A percentile compares a stretch with the other conserved stretches of the same genome.
These are phyloP conservation scores for Leishmania tropica DNA, from an alignment of 208 protist species.

Conservation along the genomic window DNA sequence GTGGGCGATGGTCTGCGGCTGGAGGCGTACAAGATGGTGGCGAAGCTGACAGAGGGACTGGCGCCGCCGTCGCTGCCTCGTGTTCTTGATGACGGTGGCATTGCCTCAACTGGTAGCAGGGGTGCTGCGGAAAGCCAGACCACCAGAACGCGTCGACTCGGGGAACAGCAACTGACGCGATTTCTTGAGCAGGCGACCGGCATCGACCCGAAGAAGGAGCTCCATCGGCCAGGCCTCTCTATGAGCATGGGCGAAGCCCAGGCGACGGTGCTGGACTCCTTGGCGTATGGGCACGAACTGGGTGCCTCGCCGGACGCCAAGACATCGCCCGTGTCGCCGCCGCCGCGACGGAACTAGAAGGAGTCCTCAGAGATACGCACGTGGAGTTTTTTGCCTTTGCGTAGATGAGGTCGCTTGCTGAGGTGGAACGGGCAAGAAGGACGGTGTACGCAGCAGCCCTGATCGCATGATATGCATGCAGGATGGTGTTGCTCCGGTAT, in stretches of 20 bases:
- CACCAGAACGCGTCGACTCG: conserved; percentile 19
- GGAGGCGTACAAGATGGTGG: conserved; percentile 61
- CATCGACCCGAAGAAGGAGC: conserved; percentile 38
- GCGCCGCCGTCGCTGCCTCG: conserved; percentile 35
- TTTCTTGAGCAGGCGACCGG: conserved; percentile 75
- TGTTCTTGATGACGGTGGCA: conserved; percentile 26
- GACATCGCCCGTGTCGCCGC: conserved; percentile 10
- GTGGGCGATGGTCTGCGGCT: conserved; percentile 64
- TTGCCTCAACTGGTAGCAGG: conserved; percentile 9
- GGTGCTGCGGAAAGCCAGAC: conserved; percentile 18
- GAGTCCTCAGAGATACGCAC: background rate
- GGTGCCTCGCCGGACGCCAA: conserved; percentile 25
- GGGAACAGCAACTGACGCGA: conserved; percentile 42
- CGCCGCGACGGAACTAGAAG: conserved; percentile 16
- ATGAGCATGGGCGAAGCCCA: conserved; percentile 60
- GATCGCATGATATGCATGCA: background rate
- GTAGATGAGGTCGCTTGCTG: background rate
- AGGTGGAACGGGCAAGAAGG: background rate
- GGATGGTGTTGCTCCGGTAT: background rate
- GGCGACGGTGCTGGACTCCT: conserved; percentile 41
- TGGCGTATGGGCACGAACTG: conserved; percentile 24
- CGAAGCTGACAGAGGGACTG: conserved; percentile 52
- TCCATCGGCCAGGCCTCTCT: conserved; percentile 20
- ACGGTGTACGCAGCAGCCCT: background rate
- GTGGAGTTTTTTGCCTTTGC: background rate